Base-by-base conservation (phyloP, 163 green algal genomes). In the Coccomyxa subellipsoidea region DNA sequence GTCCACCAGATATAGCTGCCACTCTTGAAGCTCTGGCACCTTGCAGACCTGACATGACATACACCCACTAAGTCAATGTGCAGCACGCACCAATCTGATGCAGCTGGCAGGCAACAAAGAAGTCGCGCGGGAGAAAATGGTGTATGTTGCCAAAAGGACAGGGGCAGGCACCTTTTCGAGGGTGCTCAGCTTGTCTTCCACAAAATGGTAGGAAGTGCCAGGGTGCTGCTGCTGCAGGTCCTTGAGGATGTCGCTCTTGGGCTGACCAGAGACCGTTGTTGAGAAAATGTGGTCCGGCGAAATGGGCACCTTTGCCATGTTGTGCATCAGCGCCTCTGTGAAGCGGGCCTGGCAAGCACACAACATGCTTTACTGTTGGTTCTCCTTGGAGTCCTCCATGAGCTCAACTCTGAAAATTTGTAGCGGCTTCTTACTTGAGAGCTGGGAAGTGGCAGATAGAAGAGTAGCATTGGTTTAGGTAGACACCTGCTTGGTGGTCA, bases 1-100 rank as follows among this genome's bases (percentile, higher is more conserved):
- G 81, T 99, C 93, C 73, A 98, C 96, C 8, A 99, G 89, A 85
- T 94, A 97, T 29, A 99, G 88, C 76, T 93, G 59, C 94, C 95
- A 99, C 25, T 84, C 69, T 2, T 90, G 79, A 39, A 97, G 80
- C 27, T 86, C 82, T 0, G 83, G 73, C 38, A 90, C 84, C 75
- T 93, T 83, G 34, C 71, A 84, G 12, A 96, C 92, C 93, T 96
- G 89, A 29, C 54, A 31, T 29, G 69, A 7, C 32, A 78, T 10
- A 40, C n/a, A n/a, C n/a, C n/a, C n/a, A n/a, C n/a, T n/a, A n/a
- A n/a, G n/a, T n/a, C n/a, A n/a, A n/a, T n/a, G n/a, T n/a, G n/a
- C n/a, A 40, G 15, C 47, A 59, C 47, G 4, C 47, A 59, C 47
- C 47, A 27, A 59, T 59, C 4, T 27, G 47, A 21, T 59, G 47